phyloP scores from a whole-genome alignment of 495 filamentous ascomycete species.

The Hypoxylon cercidicola region DNA sequence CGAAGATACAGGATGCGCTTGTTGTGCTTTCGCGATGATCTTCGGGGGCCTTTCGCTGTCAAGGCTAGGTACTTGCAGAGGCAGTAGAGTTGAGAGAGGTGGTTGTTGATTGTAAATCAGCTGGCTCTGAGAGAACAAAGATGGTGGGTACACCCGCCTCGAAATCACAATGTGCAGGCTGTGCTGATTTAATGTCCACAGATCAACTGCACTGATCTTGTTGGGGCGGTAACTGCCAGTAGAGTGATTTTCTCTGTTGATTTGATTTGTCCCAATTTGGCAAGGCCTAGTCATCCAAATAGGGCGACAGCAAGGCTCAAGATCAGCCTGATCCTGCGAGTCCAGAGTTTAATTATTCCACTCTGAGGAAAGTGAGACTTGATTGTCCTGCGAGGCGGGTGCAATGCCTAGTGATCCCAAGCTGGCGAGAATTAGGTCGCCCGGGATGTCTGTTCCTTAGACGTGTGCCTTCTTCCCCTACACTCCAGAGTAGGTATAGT shows the following conservation, averaged over 20 bases:
- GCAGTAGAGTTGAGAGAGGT: neutral
- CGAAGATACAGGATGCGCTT: neutral
- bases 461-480: constrained; percentile 1
- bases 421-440: constrained; percentile 8
- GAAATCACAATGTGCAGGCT: neutral
- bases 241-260: neutral
- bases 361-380: neutral
- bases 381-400: neutral
- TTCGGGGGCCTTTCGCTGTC: neutral
- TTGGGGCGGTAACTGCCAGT: neutral
- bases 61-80: neutral
- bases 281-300: too few species aligned
- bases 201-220: neutral
- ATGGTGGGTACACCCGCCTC: neutral
- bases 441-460: neutral
- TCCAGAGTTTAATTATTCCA: neutral
- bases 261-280: neutral
- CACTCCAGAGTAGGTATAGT: constrained; percentile 30
- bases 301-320: neutral
- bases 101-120: constrained; percentile 8
- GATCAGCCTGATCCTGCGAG: neutral
- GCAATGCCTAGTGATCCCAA: neutral
- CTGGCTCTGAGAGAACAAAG: neutral
- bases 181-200: neutral
- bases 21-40: neutral